Base-by-base conservation (phyloP, 129 eudicot genomes). In the Flaveria linearis region DNA sequence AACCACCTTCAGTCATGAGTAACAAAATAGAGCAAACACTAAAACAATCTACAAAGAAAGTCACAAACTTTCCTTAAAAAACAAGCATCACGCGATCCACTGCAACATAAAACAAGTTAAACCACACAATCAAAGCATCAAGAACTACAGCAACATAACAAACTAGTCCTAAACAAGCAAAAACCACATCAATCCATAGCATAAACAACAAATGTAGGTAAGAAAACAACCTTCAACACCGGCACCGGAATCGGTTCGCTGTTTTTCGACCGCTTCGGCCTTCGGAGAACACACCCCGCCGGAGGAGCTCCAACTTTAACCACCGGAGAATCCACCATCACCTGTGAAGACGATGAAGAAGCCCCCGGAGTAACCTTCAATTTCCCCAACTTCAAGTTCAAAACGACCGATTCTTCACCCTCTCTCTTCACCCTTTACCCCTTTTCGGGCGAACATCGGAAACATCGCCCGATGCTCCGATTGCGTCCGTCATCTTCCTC, bases 251-350 rank as follows among this genome's bases (percentile, higher is more conserved):
- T 17, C 0, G 90, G 93, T 76, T 90, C 96, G 1, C 82, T 63
- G 62, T 90, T 90, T 46, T 90, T 90, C 0, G 96, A 90, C 10
- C 96, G 68, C n/a, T 88, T 85, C 36, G 79, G 16, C 84, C 90
- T 82, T 69, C 43, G 68, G 14, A 70, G 16, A 36, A 30, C 18
- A 6, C 36, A 57, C 28, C 33, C 47, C 45, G 78, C 64, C 9
- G 17, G 2, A 9, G 64, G 12, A 69, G 25, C 73, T 49, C 96
- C 93, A 10, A 89, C 8, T 71, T 88, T 92, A 28, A 82, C 71
- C 75, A 71, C 82, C 20, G 65, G 73, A 5, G 53, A 28, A 78
- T 16, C 76, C 71, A 42, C 80, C 28, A 15, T 60, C 8, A 7
- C 22, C 45, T 43, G 69, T 45, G 42, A 14, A 9, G 71, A 33